Evolutionary conservation across 1,284 basidiomycete species (phyloP).

Genomic region (Ganoderma resinaceum): DNA sequence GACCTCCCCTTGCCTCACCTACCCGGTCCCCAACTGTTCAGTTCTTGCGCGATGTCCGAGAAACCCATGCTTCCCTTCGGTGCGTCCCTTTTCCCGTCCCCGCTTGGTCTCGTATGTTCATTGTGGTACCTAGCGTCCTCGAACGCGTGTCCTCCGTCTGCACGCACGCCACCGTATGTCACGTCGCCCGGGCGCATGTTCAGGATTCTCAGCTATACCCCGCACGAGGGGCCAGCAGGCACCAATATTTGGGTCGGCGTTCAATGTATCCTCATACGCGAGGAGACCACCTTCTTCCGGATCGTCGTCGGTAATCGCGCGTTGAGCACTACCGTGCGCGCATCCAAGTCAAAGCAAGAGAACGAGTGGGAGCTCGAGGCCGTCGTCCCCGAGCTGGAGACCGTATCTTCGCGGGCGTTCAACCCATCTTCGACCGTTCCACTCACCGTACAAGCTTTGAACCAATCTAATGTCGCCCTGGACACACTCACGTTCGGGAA

Average conservation of each 20-base stretch:
- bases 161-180: slow-evolving; percentile 17
- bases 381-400: slow-evolving; percentile 35
- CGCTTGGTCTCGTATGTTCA: slow-evolving; percentile 10
- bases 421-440: slow-evolving; percentile 45
- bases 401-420: slow-evolving; percentile 50
- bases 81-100: slow-evolving; percentile 6
- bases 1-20: slow-evolving; percentile 20
- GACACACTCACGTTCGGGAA: slow-evolving; percentile 74
- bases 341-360: slow-evolving; percentile 48
- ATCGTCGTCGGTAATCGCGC: slow-evolving; percentile 70
- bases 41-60: slow-evolving; percentile 18
- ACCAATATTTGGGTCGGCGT: slow-evolving; percentile 66
- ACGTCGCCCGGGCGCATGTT: slow-evolving; percentile 59
- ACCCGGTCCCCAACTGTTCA: slow-evolving; percentile 11
- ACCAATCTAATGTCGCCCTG: slow-evolving; percentile 56
- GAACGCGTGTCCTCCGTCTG: background rate
- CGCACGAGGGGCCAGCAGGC: slow-evolving; percentile 64
- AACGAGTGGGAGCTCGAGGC: slow-evolving; percentile 69
- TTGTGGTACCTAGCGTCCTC: slow-evolving; percentile 12
- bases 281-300: slow-evolving; percentile 62
- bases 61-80: slow-evolving; percentile 17
- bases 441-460: slow-evolving; percentile 69
- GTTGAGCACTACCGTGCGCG: slow-evolving; percentile 63
- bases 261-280: slow-evolving; percentile 57
- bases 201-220: slow-evolving; percentile 65